phyloP scores from a whole-genome alignment of 225 moss, liverwort and hornwort genomes.

The Lunularia cruciata region DNA sequence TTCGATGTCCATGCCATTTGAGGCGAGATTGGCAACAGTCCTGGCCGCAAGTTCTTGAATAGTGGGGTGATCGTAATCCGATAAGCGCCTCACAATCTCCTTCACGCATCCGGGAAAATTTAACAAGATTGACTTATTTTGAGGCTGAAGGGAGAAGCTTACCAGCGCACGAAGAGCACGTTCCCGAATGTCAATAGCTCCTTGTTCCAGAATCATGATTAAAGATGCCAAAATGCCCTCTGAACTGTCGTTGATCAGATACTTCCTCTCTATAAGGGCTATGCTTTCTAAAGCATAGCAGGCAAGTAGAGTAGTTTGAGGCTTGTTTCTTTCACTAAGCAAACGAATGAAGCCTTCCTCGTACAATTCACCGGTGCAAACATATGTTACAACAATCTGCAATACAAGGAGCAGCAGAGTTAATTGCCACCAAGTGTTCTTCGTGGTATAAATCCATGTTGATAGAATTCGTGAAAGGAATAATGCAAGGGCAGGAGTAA shows the following conservation, averaged over 20 bases:
- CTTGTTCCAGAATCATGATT: neutral
- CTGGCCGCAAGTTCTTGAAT: constrained; percentile 11
- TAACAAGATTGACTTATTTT: neutral
- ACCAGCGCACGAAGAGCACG: constrained; percentile 10
- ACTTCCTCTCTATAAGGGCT: constrained; percentile 3
- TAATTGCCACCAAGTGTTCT: neutral
- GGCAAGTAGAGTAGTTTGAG: neutral
- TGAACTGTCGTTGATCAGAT: neutral
- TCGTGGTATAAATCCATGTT: neutral
- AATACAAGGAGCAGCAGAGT: neutral
- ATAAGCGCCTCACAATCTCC: neutral
- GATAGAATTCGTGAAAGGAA: too few species aligned
- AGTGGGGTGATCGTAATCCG: neutral
- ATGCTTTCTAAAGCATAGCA: constrained; percentile 10
- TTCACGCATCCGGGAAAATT: constrained; percentile 13
- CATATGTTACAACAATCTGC: constrained; percentile 15
- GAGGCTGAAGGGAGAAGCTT: constrained; percentile 15
- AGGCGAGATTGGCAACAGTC: constrained; percentile 6
- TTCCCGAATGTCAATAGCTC: neutral
- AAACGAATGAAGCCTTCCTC: neutral
- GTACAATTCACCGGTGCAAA: constrained; percentile 13
- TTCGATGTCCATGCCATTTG: constrained; percentile 14
- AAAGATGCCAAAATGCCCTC: constrained; percentile 1
- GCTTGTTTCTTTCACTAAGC: constrained; percentile 4
- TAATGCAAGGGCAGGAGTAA: neutral